Conservation (phyloP, 2,329 filamentous ascomycete species). For the Claviceps citrina region DNA sequence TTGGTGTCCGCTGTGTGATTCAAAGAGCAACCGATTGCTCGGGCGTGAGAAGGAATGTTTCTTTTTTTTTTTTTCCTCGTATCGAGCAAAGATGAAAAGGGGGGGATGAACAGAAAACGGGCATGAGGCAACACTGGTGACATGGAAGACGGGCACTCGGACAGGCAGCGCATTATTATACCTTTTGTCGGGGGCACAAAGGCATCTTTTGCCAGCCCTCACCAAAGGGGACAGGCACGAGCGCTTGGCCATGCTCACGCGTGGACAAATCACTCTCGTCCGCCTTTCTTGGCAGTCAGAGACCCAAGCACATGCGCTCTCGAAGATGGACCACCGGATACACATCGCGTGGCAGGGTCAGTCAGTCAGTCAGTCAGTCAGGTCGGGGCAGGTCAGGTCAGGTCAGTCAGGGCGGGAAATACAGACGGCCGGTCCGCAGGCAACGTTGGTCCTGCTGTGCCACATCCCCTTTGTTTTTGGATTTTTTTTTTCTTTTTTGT, state of each 20-base stretch:
- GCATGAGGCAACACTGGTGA: background rate
- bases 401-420: background rate
- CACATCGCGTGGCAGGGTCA: constrained; percentile 1
- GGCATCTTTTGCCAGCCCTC: background rate
- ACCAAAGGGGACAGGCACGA: background rate
- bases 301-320: background rate
- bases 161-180: background rate
- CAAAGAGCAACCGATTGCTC: background rate
- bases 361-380: too few species aligned
- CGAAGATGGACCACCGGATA: background rate
- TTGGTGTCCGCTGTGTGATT: constrained; percentile 1
- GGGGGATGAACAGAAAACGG: too few species aligned
- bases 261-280: background rate
- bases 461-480: too few species aligned
- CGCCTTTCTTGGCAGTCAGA: background rate
- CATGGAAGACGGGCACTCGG: background rate
- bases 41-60: background rate
- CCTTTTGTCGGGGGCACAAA: background rate
- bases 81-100: too few species aligned
- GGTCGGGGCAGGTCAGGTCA: too few species aligned
- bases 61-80: too few species aligned
- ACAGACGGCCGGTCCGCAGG: background rate
- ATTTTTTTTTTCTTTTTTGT: too few species aligned
- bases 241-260: background rate
- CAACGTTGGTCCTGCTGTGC: background rate